phyloP scores from a whole-genome alignment of 805 yeast species.

The Nakazawaea laoshanensis region DNA sequence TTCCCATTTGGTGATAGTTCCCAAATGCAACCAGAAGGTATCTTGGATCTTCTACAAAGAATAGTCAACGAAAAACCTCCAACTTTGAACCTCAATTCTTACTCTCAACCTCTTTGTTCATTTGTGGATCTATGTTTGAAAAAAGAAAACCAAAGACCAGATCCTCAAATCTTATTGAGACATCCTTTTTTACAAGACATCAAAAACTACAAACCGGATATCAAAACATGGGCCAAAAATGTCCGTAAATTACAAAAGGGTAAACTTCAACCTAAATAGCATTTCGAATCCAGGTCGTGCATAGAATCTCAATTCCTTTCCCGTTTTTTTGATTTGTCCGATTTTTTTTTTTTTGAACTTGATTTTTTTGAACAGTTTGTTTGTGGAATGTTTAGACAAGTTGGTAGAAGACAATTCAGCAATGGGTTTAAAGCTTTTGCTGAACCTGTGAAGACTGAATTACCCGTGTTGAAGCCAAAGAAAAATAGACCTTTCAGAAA shows the following conservation, averaged over 20 bases:
- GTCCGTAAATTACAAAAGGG: constrained; percentile 28
- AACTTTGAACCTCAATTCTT: constrained; percentile 38
- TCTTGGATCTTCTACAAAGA: constrained; percentile 81
- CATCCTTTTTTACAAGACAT: constrained; percentile 24
- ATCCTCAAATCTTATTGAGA: constrained; percentile 60
- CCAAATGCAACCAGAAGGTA: constrained; percentile 61
- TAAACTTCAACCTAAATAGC: constrained; percentile 14
- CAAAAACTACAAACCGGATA: constrained; percentile 18
- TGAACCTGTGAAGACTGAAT: too few relatives aligned
- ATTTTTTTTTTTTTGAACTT: constrained; percentile 2
- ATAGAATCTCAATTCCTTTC: not conserved
- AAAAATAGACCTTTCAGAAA: constrained; percentile 17
- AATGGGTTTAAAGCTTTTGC: too few relatives aligned
- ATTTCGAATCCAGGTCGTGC: constrained; percentile 2
- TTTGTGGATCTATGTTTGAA: constrained; percentile 70
- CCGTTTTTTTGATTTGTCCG: constrained; percentile 2
- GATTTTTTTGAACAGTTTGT: too few relatives aligned
- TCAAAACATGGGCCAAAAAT: constrained; percentile 27
- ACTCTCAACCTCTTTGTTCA: constrained; percentile 42
- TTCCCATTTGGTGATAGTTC: constrained; percentile 59
- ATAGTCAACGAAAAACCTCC: constrained; percentile 95
- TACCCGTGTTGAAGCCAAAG: too few relatives aligned
- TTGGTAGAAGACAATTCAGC: too few relatives aligned
- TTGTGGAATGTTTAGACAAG: not conserved
- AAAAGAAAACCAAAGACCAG: constrained; percentile 66